Evolutionary conservation across 192 early-diverging fungal species (phyloP).

Genomic region (Dispira simplex): DNA sequence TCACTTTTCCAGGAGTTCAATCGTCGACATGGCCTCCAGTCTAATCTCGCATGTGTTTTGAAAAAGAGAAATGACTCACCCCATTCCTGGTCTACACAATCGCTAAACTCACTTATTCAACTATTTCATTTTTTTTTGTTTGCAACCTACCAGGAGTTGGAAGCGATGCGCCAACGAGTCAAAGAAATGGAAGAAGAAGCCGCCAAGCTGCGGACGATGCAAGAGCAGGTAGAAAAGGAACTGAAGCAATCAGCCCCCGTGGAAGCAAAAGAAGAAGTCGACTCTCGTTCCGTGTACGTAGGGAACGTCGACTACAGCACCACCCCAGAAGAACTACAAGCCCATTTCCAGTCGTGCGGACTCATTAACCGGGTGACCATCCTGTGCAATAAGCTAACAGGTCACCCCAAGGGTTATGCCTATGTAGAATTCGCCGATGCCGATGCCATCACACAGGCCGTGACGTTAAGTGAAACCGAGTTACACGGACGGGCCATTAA

Average conservation of each 20-base stretch:
- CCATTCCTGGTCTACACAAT: too few relatives aligned
- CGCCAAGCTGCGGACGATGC: conserved; percentile 59
- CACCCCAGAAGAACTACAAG: conserved; percentile 90
- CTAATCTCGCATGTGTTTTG: too few relatives aligned
- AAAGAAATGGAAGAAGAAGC: conserved; percentile 75
- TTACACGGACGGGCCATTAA: conserved; percentile 74
- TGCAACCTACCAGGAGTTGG: conserved; percentile 39
- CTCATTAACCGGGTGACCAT: conserved; percentile 96
- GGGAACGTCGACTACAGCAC: conserved; percentile 92
- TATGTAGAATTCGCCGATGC: conserved; percentile 93
- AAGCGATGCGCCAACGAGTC: conserved; percentile 62
- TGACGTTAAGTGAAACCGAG: conserved; percentile 76
- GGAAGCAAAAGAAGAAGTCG: conserved; percentile 32
- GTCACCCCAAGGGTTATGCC: conserved; percentile 81
- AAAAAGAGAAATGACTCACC: too few relatives aligned
- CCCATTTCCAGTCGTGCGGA: conserved; percentile 89
- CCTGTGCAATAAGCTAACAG: conserved; percentile 85
- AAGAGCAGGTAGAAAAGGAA: conserved; percentile 58
- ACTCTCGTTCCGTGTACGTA: conserved; percentile 82
- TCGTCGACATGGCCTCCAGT: too few relatives aligned
- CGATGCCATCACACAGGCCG: conserved; percentile 60
- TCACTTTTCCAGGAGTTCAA: too few relatives aligned
- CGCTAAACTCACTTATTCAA: background rate
- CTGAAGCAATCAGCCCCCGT: conserved; percentile 27
- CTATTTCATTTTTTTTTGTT: background rate